These are phyloP conservation scores for Myriosclerotinia curreyana DNA, from an alignment of 2,329 filamentous ascomycete species.

Conservation along the genomic window DNA sequence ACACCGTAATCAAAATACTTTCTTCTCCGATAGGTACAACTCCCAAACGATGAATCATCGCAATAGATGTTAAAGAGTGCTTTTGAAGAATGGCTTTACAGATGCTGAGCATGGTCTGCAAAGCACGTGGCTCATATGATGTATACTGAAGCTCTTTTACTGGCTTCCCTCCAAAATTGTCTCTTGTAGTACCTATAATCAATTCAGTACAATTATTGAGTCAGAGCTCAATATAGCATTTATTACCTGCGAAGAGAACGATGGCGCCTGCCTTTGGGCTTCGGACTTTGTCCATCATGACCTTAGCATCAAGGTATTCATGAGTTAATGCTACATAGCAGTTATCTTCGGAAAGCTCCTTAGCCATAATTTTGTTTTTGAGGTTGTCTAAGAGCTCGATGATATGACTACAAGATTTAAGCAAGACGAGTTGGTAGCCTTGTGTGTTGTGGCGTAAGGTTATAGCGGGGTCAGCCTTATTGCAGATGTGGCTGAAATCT, in stretches of 20 bases:
- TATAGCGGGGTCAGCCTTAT: constrained; percentile 1
- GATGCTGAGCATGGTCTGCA: constrained; percentile 66
- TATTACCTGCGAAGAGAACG: constrained; percentile 68
- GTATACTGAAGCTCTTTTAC: constrained; percentile 74
- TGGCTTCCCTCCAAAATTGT: constrained; percentile 68
- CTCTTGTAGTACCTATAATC: constrained; percentile 66
- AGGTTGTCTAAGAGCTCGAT: background rate
- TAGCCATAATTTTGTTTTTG: constrained; percentile 30
- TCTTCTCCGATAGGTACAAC: constrained; percentile 87
- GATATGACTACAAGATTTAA: background rate
- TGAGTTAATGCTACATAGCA: constrained; percentile 70
- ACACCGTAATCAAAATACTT: constrained; percentile 86
- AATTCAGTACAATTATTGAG: constrained; percentile 21
- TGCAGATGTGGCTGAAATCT: constrained; percentile 1
- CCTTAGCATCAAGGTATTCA: constrained; percentile 54
- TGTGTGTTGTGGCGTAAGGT: background rate
- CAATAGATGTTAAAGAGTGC: constrained; percentile 68
- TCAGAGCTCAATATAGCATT: constrained; percentile 4
- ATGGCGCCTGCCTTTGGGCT: constrained; percentile 72
- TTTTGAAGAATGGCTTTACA: constrained; percentile 54
- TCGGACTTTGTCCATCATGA: constrained; percentile 64
- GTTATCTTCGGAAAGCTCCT: constrained; percentile 47
- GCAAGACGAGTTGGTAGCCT: constrained; percentile 1
- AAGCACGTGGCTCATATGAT: constrained; percentile 67
- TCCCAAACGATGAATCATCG: constrained; percentile 81